Evolutionary conservation across 1,139 yeast genomes (phyloP).

Genomic region (Magnusiomyces suaveolens): DNA sequence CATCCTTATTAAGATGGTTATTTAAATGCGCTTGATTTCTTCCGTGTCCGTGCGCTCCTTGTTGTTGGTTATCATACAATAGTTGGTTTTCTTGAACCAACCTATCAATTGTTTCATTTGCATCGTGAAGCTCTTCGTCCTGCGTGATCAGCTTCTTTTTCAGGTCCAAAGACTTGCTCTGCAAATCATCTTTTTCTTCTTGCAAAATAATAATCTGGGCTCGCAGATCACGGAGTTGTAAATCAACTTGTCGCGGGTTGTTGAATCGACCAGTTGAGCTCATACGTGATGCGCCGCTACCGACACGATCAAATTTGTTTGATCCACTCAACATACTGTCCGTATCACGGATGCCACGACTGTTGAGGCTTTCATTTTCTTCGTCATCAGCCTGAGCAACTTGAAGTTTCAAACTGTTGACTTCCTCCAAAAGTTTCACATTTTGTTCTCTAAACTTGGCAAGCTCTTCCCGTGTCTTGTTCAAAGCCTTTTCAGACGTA

Average conservation of each 20-base stretch:
- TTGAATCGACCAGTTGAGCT: constrained; percentile 18
- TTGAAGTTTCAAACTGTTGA: constrained; percentile 51
- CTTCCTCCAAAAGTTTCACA: constrained; percentile 50
- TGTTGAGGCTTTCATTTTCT: constrained; percentile 21
- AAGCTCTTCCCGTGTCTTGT: constrained; percentile 62
- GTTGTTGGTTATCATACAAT: constrained; percentile 11
- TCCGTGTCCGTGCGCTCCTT: neutral
- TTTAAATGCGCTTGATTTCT: neutral
- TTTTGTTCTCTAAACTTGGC: constrained; percentile 48
- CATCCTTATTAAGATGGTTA: neutral
- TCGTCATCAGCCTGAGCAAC: constrained; percentile 35
- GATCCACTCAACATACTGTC: constrained; percentile 10
- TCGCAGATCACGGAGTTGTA: constrained; percentile 71
- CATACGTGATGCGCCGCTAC: constrained; percentile 8
- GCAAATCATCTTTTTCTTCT: constrained; percentile 76
- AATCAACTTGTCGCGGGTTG: constrained; percentile 58
- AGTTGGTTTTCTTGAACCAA: constrained; percentile 16
- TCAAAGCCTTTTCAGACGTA: constrained; percentile 67
- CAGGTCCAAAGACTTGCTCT: constrained; percentile 35
- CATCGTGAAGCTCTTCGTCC: constrained; percentile 24
- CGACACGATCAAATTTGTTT: neutral
- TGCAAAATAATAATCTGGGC: constrained; percentile 73
- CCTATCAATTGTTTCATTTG: constrained; percentile 19
- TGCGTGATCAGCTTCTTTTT: constrained; percentile 31
- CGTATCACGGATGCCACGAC: constrained; percentile 10